Base-by-base conservation (phyloP, 2,329 filamentous ascomycete genomes). In the Phyllosticta citribraziliensis region DNA sequence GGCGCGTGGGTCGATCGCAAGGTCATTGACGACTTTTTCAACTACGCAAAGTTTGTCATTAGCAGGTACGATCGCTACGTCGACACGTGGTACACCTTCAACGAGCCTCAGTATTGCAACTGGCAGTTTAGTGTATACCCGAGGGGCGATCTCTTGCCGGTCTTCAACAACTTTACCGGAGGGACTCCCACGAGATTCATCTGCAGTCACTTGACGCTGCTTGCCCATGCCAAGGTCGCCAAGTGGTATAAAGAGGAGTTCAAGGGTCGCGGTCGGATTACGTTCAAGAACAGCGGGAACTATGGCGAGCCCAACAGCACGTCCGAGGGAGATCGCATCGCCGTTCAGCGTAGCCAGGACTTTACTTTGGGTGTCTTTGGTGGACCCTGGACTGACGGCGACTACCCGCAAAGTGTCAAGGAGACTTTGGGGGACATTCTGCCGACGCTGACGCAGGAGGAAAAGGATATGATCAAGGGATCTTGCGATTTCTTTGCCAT, bases 231-330 rank as follows among this genome's bases (percentile, higher is more conserved):
- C 22, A 75, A 75, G 65, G 70, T 77, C 5, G 72, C 73, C 2
- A 76, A 76, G 62, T 77, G 75, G 75, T 77, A 77, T 63, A 73
- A 78, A 53, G 70, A 77, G 17, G 76, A 76, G 62, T 79, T 77
- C 67, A 73, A 75, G 54, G 75, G 75, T 22, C 67, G 67, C 5
- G 73, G 73, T 17, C 69, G 72, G 17, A 77, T 77, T 58, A 75
- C 74, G 1, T 75, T 77, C 64, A 77, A 77, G 64, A 78, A 77
- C 61, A 70, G 67, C 0, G 75, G 73, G 2, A 75, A 77, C 66
- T 76, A 76, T 65, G 75, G 68, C 58, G 69, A 75, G 58, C 69
- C 73, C 19, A 74, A 74, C 57, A 70, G 70, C 33, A 71, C 70
- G n/a, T 70, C 66, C 11, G 62, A 68, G 19, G 73, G 64, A 5